Evolutionary conservation across 75 land plant species (phyloP).

Genomic region (Sequoia sempervirens): DNA sequence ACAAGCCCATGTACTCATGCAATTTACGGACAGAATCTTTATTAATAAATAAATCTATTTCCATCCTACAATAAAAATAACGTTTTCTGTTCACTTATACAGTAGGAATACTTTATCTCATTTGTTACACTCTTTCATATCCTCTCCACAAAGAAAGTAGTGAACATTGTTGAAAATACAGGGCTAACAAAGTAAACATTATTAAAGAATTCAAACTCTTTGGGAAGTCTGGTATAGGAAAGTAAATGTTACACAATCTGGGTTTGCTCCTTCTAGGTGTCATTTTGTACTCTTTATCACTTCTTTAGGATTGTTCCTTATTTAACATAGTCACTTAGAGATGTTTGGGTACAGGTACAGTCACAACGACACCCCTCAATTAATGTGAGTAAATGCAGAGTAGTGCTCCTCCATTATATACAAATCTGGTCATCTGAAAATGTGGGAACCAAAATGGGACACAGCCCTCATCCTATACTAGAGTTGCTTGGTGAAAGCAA

Average conservation of each 20-base stretch:
- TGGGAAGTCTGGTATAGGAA: background rate
- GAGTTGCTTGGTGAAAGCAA: no score
- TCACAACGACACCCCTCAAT: no score
- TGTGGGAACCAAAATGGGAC: no score
- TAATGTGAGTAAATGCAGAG: no score
- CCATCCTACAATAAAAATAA: no score
- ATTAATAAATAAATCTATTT: no score
- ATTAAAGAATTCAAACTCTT: background rate
- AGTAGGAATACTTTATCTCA: background rate
- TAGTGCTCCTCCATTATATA: no score
- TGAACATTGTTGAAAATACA: background rate
- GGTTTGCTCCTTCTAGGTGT: background rate
- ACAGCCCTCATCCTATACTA: no score
- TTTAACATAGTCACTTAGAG: no score
- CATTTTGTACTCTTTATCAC: background rate
- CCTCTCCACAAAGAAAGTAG: background rate
- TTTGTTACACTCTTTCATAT: background rate
- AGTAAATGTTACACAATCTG: background rate
- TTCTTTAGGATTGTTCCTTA: background rate
- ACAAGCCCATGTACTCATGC: background rate
- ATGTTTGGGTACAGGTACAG: no score
- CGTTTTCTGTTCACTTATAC: background rate
- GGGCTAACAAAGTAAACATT: background rate
- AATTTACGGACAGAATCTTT: background rate
- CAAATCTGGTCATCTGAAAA: no score